Conservation (phyloP, 768 basidiomycete genomes). For the Macrolepiota fuliginosa region DNA sequence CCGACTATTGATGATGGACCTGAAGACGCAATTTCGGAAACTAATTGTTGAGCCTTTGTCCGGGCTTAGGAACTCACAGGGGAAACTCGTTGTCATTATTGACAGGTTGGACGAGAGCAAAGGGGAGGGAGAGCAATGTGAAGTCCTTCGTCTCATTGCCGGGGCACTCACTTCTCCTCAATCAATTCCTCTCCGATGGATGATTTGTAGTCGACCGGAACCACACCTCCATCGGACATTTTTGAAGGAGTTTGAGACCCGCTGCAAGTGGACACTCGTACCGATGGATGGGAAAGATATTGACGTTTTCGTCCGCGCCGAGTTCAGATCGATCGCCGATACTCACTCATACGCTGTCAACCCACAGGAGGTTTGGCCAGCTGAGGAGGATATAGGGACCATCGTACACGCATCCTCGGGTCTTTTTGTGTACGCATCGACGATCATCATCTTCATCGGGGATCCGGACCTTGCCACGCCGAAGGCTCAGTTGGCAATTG, state of each 20-base stretch:
- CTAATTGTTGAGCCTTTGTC: neutral
- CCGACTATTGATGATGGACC: neutral
- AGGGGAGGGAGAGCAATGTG: constrained; percentile 3
- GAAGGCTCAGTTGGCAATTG: neutral
- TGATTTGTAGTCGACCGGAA: constrained; percentile 16
- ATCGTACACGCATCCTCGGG: constrained; percentile 13
- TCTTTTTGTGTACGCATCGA: constrained; percentile 13
- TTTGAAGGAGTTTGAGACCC: neutral
- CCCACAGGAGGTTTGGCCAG: neutral
- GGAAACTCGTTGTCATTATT: no score
- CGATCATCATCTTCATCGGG: constrained; percentile 10
- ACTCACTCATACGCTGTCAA: constrained; percentile 1
- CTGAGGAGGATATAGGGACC: neutral
- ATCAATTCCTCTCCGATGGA: constrained; percentile 8
- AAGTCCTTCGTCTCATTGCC: constrained; percentile 5
- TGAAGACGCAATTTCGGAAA: neutral
- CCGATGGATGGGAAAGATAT: neutral
- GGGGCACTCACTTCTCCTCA: neutral
- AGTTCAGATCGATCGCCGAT: neutral
- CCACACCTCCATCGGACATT: neutral
- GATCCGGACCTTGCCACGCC: constrained; percentile 7
- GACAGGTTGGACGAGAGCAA: constrained; percentile 14
- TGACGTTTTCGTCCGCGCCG: neutral
- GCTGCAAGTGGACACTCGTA: neutral
- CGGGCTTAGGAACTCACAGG: no score